A percentile compares a stretch with the other conserved stretches of the same genome.
Conservation (phyloP, 2,329 filamentous ascomycete genomes). For the Scopulariopsis brevicaulis region DNA sequence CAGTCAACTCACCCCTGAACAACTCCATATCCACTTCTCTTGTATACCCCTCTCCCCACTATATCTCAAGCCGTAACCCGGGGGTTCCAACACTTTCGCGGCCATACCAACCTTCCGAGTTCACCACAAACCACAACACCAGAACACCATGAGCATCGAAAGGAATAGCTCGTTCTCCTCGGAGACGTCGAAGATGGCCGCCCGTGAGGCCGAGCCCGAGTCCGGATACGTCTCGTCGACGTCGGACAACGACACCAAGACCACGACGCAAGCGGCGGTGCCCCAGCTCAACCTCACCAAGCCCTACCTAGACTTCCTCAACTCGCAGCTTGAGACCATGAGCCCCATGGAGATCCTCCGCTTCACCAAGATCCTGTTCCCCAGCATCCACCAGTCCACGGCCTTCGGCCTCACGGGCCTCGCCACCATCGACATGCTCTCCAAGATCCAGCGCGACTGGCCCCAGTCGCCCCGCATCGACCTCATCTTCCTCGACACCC, state of each 20-base stretch:
- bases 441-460: constrained; percentile 56
- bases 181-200: constrained; percentile 22
- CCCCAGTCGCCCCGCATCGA: constrained; percentile 49
- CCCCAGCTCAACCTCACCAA: constrained; percentile 78
- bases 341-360: constrained; percentile 82
- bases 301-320: constrained; percentile 81
- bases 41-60: neutral
- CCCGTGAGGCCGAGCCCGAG: constrained; percentile 39
- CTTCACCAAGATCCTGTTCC: constrained; percentile 86
- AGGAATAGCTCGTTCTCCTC: constrained; percentile 3
- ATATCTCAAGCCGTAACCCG: neutral
- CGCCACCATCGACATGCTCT: constrained; percentile 76
- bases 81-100: neutral
- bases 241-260: constrained; percentile 21
- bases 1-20: neutral
- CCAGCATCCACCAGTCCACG: constrained; percentile 78
- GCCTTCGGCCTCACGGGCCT: constrained; percentile 75
- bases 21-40: neutral
- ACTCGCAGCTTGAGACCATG: constrained; percentile 77
- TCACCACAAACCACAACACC: neutral
- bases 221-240: constrained; percentile 70
- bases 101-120: neutral
- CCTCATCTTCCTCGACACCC: constrained; percentile 72
- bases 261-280: constrained; percentile 13
- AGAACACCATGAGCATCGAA: neutral